phyloP scores from a whole-genome alignment of 805 yeast genomes.

The Saccharomycopsis malanga region DNA sequence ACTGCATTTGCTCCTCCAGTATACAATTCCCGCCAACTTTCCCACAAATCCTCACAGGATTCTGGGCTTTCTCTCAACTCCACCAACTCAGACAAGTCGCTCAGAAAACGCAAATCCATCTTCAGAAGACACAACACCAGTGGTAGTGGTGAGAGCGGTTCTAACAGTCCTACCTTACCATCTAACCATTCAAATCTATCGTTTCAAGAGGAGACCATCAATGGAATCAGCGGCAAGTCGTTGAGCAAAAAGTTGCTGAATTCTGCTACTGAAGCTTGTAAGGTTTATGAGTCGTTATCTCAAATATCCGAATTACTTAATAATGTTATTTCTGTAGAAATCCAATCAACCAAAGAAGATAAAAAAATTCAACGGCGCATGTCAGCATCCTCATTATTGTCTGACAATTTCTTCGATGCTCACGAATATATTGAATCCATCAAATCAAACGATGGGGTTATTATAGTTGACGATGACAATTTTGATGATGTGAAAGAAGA shows the following conservation, averaged over 20 bases:
- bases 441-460: slow-evolving; percentile 40
- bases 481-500: slow-evolving; percentile 27
- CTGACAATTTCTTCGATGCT: slow-evolving; percentile 63
- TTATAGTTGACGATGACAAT: slow-evolving; percentile 38
- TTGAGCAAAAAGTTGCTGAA: background rate
- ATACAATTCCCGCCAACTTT: background rate
- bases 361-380: background rate
- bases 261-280: background rate
- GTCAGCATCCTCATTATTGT: slow-evolving; percentile 28
- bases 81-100: background rate
- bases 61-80: background rate
- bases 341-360: background rate
- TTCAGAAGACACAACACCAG: background rate
- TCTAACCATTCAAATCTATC: background rate
- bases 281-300: background rate
- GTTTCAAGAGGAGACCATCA: background rate
- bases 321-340: background rate
- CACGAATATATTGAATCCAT: slow-evolving; percentile 48
- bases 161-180: background rate
- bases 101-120: background rate
- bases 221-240: background rate
- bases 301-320: background rate
- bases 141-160: background rate
- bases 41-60: slow-evolving; percentile 3
- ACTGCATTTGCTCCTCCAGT: background rate